Base-by-base conservation (phyloP, 139 green algal genomes). In the Yamagishiella unicocca region DNA sequence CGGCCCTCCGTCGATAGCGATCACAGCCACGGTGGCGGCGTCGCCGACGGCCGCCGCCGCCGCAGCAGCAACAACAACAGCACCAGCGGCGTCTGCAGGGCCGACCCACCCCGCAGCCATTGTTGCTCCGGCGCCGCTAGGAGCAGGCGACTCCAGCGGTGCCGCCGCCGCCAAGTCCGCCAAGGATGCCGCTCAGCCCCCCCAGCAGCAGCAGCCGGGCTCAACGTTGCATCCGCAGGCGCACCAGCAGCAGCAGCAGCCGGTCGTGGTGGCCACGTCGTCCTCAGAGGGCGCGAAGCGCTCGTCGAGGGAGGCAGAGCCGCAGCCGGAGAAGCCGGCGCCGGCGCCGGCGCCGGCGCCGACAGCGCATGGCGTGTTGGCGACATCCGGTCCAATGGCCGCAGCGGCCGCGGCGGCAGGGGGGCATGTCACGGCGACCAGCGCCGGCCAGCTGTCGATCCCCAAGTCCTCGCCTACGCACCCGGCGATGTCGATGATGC, bases 311-410 rank as follows among this genome's bases (percentile, higher is more conserved):
- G 76, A 72, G 76, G 54, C 33, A 33, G 76, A 83, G 33, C 55
- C 76, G 76, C 76, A 83, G 76, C 76, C 53, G 14, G 76, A 83
- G 76, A 53, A 50, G 8, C 45, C 74, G 4, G 74, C 45, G 46
- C n/a, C 74, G 8, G 19, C 62, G 22, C 62, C 31, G 62, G 29
- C 62, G 19, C 62, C 62, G 5, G 66, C 66, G 37, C 31, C 66
- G 22, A 1, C 37, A 45, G 66, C 17, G 14, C 29, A 12, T 35
- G 66, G 17, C 19, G 70, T 40, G 31, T 33, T 14, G 25, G 70
- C n/a, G n/a, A n/a, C n/a, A n/a, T n/a, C n/a, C n/a, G n/a, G n/a
- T n/a, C n/a, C n/a, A n/a, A n/a, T n/a, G n/a, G n/a, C n/a, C n/a
- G n/a, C n/a, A n/a, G n/a, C n/a, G n/a, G n/a, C n/a, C n/a, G n/a